These are phyloP conservation scores for Leccinum variicolor DNA, from an alignment of 768 basidiomycete genomes.

Conservation along the genomic window DNA sequence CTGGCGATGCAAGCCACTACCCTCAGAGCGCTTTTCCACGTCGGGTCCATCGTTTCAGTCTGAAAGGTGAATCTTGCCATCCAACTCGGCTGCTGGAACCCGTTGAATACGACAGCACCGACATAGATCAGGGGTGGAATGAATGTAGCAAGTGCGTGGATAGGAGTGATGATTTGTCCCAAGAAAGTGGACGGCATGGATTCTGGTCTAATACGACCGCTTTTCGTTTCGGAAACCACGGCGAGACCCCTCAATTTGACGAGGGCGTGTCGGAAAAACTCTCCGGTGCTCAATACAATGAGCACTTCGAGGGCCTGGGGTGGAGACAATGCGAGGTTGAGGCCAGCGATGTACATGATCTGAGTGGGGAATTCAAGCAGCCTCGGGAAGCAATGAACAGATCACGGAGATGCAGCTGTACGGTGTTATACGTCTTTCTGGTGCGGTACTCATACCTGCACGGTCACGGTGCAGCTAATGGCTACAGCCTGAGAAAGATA, in stretches of 20 bases:
- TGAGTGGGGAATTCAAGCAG: too few relatives aligned
- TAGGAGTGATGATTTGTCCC: constrained; percentile 23
- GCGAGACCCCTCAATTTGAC: neutral
- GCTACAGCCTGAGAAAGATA: too few relatives aligned
- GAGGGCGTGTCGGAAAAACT: constrained; percentile 1
- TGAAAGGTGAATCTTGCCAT: constrained; percentile 20
- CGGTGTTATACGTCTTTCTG: too few relatives aligned
- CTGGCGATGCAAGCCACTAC: constrained; percentile 19
- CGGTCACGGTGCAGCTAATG: too few relatives aligned
- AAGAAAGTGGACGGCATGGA: constrained; percentile 12
- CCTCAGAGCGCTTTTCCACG: constrained; percentile 13
- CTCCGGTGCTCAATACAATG: constrained; percentile 11
- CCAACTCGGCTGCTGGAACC: constrained; percentile 31
- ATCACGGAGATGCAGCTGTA: too few relatives aligned
- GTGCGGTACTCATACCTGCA: too few relatives aligned
- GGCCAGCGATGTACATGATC: constrained; percentile 17
- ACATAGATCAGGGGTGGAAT: constrained; percentile 25
- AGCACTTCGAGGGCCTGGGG: constrained; percentile 13
- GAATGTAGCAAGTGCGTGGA: constrained; percentile 19
- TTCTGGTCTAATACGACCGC: constrained; percentile 17
- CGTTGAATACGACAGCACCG: constrained; percentile 19
- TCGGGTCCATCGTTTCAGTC: neutral
- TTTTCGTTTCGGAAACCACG: constrained; percentile 4
- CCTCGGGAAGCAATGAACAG: too few relatives aligned
- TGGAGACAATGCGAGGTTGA: constrained; percentile 3